phyloP scores from a whole-genome alignment of 805 yeast genomes.

The Candida railenensis region DNA sequence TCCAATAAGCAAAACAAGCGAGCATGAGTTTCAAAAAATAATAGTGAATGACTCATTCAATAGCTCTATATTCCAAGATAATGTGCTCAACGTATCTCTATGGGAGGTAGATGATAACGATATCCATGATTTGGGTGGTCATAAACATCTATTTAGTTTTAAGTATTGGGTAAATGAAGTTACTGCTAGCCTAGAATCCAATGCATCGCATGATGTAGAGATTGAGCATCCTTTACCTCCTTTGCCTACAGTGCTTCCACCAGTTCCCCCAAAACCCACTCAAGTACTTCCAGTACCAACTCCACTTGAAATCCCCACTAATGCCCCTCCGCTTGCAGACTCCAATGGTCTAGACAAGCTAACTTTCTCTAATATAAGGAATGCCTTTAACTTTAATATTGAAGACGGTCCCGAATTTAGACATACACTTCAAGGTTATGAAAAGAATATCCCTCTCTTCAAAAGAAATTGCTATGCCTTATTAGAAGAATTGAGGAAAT shows the following conservation, averaged over 20 bases:
- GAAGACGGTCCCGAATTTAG: conserved; percentile 48
- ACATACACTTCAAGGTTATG: conserved; percentile 28
- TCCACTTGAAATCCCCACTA: neutral
- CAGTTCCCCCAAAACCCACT: neutral
- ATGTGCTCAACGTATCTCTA: conserved; percentile 20
- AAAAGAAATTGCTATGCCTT: conserved; percentile 21
- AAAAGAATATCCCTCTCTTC: conserved; percentile 26
- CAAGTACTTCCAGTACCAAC: conserved; percentile 1
- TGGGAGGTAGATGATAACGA: conserved; percentile 21
- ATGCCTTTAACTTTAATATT: conserved; percentile 31
- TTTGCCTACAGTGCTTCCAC: neutral
- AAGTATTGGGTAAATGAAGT: conserved; percentile 25
- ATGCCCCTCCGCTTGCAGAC: neutral
- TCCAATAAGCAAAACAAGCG: conserved; percentile 15
- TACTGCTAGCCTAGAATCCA: neutral
- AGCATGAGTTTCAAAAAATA: conserved; percentile 19
- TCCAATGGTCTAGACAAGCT: conserved; percentile 5
- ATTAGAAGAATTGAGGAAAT: conserved; percentile 29
- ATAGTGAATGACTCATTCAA: conserved; percentile 28
- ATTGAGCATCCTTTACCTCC: neutral
- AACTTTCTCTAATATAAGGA: conserved; percentile 18
- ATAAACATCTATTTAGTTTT: conserved; percentile 21
- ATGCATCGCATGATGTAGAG: neutral
- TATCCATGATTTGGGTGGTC: conserved; percentile 7
- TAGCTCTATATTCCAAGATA: conserved; percentile 11